Conservation (phyloP, 75 land plant species). For the Cunninghamia lanceolata region DNA sequence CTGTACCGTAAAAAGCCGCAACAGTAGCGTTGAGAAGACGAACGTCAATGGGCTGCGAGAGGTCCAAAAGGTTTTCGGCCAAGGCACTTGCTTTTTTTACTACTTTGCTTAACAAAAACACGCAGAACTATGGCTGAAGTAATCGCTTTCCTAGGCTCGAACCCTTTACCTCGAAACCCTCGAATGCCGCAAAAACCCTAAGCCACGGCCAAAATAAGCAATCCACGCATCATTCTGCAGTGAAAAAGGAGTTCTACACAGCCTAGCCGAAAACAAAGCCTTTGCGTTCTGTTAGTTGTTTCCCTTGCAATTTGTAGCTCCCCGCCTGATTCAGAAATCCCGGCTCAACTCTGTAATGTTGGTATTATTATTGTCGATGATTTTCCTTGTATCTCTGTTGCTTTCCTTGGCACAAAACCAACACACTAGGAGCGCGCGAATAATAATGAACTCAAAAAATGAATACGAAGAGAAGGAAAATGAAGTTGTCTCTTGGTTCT, state of each 20-base stretch:
- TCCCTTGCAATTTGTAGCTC: neutral
- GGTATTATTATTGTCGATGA: neutral
- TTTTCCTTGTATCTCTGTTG: neutral
- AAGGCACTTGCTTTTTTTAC: slow-evolving; percentile 7
- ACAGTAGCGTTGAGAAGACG: slow-evolving; percentile 91
- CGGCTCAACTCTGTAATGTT: neutral
- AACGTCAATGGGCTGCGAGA: slow-evolving; percentile 92
- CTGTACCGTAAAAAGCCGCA: slow-evolving; percentile 98
- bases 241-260: neutral
- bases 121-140: neutral
- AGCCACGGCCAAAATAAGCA: neutral
- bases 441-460: neutral
- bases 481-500: too few relatives aligned
- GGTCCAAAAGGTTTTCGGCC: slow-evolving; percentile 91
- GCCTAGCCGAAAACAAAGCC: neutral
- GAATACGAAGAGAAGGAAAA: too few relatives aligned
- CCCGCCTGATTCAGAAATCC: neutral
- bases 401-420: neutral
- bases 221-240: neutral
- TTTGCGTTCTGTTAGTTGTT: neutral
- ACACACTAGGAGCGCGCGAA: neutral
- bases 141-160: neutral
- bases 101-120: neutral
- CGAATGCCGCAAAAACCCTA: neutral
- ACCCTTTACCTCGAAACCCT: neutral